Evolutionary conservation across 139 green algal species (phyloP).

Genomic region (Tetradesmus obliquus): DNA sequence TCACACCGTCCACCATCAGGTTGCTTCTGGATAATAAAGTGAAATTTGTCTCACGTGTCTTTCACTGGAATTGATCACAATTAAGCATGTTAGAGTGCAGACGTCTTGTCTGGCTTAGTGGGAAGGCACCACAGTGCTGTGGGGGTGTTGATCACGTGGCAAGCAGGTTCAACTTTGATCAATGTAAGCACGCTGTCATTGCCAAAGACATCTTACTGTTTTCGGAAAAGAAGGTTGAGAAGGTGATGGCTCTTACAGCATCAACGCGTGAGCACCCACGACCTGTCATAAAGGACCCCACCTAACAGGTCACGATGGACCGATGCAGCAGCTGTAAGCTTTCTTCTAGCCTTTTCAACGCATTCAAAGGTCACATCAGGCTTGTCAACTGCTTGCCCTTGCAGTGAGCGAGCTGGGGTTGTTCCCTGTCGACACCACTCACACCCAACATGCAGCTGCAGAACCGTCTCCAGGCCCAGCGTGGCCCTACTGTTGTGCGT

Average conservation of each 20-base stretch:
- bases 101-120: not conserved
- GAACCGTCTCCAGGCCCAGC: not conserved
- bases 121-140: not conserved
- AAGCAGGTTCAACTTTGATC: not conserved
- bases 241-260: not conserved
- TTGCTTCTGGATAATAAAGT: too few species aligned
- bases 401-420: not conserved
- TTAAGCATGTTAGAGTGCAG: not conserved
- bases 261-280: not conserved
- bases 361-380: not conserved
- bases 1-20: too few species aligned
- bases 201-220: too few species aligned
- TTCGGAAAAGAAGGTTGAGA: too few species aligned
- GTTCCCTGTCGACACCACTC: not conserved
- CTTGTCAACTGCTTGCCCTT: not conserved
- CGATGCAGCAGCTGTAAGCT: not conserved
- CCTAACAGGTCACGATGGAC: not conserved
- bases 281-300: not conserved
- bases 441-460: conserved; percentile 17
- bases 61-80: not conserved
- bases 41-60: too few species aligned
- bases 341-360: not conserved
- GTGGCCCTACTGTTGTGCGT: not conserved
- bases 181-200: too few species aligned
- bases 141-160: not conserved